A percentile compares a stretch with the other conserved stretches of the same genome.
These are phyloP conservation scores for Yarrowia hollandica DNA, from an alignment of 805 yeast species.

Conservation along the genomic window DNA sequence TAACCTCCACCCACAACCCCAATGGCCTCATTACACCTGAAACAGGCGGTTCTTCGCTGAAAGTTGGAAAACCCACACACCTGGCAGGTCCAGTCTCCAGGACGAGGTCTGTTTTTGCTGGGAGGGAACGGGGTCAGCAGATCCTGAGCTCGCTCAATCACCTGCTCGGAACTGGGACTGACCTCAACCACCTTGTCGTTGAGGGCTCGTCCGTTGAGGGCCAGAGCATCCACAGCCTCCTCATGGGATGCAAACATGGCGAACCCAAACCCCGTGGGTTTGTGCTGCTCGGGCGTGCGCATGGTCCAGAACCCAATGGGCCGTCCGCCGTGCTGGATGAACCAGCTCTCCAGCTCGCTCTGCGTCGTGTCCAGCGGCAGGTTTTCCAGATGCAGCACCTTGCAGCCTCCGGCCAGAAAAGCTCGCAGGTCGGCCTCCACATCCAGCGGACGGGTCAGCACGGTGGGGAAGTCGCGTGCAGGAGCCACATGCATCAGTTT, in stretches of 20 bases:
- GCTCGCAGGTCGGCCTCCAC: conserved; percentile 67
- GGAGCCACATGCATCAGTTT: conserved; percentile 53
- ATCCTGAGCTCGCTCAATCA: conserved; percentile 79
- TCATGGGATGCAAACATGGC: conserved; percentile 83
- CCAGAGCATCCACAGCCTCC: conserved; percentile 75
- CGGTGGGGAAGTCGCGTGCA: conserved; percentile 53
- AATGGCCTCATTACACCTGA: conserved; percentile 56
- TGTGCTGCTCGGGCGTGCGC: conserved; percentile 57
- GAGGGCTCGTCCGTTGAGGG: conserved; percentile 74
- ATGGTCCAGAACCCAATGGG: conserved; percentile 90
- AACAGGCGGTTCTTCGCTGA: conserved; percentile 91
- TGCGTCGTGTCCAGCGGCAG: conserved; percentile 86
- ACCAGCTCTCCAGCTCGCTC: conserved; percentile 88
- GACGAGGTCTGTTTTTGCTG: conserved; percentile 83
- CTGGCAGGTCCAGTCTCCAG: conserved; percentile 98
- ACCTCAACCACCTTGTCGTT: conserved; percentile 78
- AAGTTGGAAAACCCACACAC: conserved; percentile 93
- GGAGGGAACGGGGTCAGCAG: conserved; percentile 82
- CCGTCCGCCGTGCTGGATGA: conserved; percentile 79
- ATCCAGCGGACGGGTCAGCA: conserved; percentile 74
- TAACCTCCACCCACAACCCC: conserved; percentile 48
- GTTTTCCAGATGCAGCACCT: conserved; percentile 76
- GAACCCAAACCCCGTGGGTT: conserved; percentile 68
- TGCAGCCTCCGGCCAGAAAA: conserved; percentile 70
- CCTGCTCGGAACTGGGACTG: conserved; percentile 77